phyloP scores from a whole-genome alignment of 495 filamentous ascomycete genomes.

The Annulohypoxylon nitens region DNA sequence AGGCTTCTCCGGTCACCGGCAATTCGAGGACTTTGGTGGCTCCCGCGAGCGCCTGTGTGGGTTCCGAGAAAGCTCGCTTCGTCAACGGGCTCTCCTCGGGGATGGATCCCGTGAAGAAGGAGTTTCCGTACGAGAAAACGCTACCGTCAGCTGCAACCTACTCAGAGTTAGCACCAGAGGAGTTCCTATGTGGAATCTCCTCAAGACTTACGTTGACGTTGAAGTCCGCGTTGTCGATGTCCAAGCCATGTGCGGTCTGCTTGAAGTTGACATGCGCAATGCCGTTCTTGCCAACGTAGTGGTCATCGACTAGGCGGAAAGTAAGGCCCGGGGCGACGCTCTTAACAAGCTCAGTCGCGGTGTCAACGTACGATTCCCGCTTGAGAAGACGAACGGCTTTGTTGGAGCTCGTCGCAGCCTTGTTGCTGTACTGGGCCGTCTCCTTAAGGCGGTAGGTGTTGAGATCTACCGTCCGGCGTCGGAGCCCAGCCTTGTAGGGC shows the following conservation, averaged over 20 bases:
- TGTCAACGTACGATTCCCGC: constrained; percentile 51
- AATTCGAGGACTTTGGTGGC: constrained; percentile 52
- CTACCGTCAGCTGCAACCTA: constrained; percentile 56
- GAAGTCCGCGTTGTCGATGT: constrained; percentile 69
- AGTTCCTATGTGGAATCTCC: neutral
- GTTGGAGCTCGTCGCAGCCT: constrained; percentile 33
- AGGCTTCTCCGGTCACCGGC: constrained; percentile 53
- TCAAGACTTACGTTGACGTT: constrained; percentile 65
- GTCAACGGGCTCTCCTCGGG: constrained; percentile 49
- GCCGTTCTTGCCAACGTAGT: constrained; percentile 62
- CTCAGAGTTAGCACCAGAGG: constrained; percentile 28
- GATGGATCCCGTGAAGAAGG: constrained; percentile 55
- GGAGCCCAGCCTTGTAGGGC: constrained; percentile 40
- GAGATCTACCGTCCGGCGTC: constrained; percentile 53
- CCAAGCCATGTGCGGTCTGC: constrained; percentile 65
- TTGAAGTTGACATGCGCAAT: constrained; percentile 67
- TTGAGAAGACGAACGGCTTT: constrained; percentile 44
- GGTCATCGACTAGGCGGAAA: constrained; percentile 60
- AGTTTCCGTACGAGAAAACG: constrained; percentile 62
- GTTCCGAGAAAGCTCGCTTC: constrained; percentile 55
- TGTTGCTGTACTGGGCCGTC: constrained; percentile 48
- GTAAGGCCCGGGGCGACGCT: constrained; percentile 44
- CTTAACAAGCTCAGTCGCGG: constrained; percentile 53
- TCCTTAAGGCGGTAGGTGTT: constrained; percentile 51
- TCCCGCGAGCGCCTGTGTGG: constrained; percentile 53